These are phyloP conservation scores for Liquidambar formosana DNA, from an alignment of 164 flowering plant genomes.

Conservation along the genomic window DNA sequence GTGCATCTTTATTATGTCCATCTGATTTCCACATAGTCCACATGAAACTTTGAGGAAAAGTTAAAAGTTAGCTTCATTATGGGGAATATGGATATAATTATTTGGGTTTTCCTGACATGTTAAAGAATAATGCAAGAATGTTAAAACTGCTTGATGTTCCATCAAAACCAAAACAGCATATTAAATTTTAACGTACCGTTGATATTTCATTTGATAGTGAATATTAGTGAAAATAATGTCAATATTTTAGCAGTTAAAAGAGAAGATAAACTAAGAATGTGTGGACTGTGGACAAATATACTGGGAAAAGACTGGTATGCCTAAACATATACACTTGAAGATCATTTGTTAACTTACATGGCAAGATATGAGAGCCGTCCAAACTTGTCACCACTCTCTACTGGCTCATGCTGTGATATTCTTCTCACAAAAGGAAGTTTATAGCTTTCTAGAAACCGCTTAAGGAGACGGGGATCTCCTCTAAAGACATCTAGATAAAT, in stretches of 20 bases:
- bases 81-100: no score
- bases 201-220: neutral
- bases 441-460: slow-evolving; percentile 67
- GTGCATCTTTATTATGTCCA: no score
- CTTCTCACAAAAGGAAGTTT: slow-evolving; percentile 57
- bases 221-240: neutral
- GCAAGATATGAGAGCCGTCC: slow-evolving; percentile 72
- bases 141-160: neutral
- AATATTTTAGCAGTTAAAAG: neutral
- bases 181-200: neutral
- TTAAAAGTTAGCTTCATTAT: no score
- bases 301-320: neutral
- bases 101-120: neutral
- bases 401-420: slow-evolving; percentile 15
- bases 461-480: slow-evolving; percentile 66
- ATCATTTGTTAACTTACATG: slow-evolving; percentile 56
- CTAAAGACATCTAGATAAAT: slow-evolving; percentile 80
- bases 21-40: no score
- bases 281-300: neutral
- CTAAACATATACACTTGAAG: neutral
- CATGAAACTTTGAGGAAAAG: no score
- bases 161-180: neutral
- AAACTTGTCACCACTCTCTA: slow-evolving; percentile 29
- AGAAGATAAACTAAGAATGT: neutral
- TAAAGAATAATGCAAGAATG: neutral